These are phyloP conservation scores for Neurospora pannonica DNA, from an alignment of 495 filamentous ascomycete species.

Conservation along the genomic window DNA sequence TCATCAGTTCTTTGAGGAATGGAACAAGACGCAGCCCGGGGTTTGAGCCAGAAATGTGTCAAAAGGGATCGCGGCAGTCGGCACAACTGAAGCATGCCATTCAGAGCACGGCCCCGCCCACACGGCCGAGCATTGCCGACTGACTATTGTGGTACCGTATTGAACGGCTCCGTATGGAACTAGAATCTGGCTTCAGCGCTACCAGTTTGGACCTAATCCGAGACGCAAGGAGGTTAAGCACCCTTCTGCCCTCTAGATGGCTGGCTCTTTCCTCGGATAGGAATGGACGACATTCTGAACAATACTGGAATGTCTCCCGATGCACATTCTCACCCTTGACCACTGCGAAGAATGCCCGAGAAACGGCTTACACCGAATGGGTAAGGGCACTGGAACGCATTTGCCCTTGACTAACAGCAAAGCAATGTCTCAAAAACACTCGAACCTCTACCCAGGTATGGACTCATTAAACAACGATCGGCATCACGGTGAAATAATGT, in stretches of 20 bases:
- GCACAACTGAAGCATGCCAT: neutral
- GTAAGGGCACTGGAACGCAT: neutral
- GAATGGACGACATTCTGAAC: neutral
- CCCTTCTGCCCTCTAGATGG: no score
- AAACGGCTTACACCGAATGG: neutral
- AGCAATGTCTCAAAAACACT: neutral
- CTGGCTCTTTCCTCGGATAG: neutral
- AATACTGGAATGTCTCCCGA: neutral
- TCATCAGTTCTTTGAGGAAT: conserved; percentile 15
- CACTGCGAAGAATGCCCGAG: neutral
- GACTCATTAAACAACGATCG: neutral
- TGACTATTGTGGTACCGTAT: neutral
- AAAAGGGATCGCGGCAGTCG: neutral
- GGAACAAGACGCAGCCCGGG: conserved; percentile 17
- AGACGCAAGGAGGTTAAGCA: neutral
- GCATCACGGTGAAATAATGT: neutral
- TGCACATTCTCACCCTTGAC: neutral
- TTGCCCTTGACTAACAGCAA: neutral
- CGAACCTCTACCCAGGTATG: neutral
- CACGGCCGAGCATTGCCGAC: no score
- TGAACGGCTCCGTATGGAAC: neutral
- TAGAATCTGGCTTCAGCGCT: neutral
- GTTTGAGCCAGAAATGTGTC: neutral
- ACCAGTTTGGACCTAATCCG: neutral
- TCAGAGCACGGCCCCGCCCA: no score